phyloP scores from a whole-genome alignment of 331 rosid genomes.

The Telfairia occidentalis region DNA sequence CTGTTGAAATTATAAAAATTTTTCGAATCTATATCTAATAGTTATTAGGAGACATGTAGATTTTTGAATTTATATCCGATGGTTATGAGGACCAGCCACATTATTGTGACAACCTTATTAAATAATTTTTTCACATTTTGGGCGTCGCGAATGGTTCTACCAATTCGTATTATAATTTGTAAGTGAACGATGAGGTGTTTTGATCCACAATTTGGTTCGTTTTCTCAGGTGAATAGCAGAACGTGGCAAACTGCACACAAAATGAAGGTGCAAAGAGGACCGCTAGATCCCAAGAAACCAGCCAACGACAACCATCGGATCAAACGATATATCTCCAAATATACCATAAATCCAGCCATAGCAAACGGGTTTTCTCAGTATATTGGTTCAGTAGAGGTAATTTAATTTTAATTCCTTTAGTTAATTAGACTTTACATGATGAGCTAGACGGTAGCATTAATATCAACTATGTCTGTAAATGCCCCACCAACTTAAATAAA shows the following conservation, averaged over 20 bases:
- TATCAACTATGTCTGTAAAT: background rate
- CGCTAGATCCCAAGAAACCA: constrained; percentile 27
- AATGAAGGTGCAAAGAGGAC: constrained; percentile 77
- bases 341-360: constrained; percentile 88
- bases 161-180: background rate
- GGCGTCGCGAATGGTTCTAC: no score
- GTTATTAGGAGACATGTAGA: no score
- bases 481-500: no score
- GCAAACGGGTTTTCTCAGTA: constrained; percentile 57
- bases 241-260: constrained; percentile 99
- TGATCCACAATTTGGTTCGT: constrained; percentile 6
- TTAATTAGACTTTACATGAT: constrained; percentile 1
- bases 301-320: constrained; percentile 60
- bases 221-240: constrained; percentile 68
- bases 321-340: constrained; percentile 78
- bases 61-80: no score
- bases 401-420: background rate
- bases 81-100: no score
- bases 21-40: no score
- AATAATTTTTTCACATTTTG: no score
- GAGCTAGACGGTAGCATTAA: background rate
- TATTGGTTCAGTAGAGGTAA: constrained; percentile 92
- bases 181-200: background rate
- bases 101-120: no score
- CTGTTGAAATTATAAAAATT: no score